Conservation (phyloP, 768 basidiomycete genomes). For the Psilocybe cubensis region DNA sequence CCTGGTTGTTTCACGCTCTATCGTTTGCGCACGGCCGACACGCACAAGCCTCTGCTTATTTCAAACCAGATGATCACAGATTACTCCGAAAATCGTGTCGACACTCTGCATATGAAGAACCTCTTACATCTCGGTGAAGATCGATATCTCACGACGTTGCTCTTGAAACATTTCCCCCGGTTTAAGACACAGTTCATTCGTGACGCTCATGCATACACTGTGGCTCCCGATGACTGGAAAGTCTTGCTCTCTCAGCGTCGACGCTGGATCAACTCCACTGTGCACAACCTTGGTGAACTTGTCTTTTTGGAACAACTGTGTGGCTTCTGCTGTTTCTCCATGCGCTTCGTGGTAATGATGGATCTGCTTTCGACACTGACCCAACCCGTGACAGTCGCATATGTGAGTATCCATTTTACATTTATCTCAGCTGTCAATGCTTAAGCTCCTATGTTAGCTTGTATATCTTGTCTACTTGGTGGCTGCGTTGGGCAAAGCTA, state of each 20-base stretch:
- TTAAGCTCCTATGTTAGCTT: slow-evolving; percentile 69
- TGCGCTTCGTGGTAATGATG: slow-evolving; percentile 98
- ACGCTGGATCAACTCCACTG: slow-evolving; percentile 99
- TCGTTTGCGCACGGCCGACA: slow-evolving; percentile 92
- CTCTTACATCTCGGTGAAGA: slow-evolving; percentile 97
- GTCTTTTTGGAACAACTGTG: slow-evolving; percentile 90
- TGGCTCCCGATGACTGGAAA: slow-evolving; percentile 95
- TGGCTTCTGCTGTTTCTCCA: slow-evolving; percentile 98
- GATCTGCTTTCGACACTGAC: slow-evolving; percentile 88
- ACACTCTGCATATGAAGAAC: slow-evolving; percentile 99
- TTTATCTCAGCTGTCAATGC: not conserved
- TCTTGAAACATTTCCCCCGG: slow-evolving; percentile 93
- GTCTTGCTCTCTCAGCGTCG: slow-evolving; percentile 94
- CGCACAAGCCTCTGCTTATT: slow-evolving; percentile 92
- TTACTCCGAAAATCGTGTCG: slow-evolving; percentile 95
- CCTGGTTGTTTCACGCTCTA: slow-evolving; percentile 99
- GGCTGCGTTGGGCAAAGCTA: slow-evolving; percentile 60
- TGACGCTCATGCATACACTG: slow-evolving; percentile 92
- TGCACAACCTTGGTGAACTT: slow-evolving; percentile 95
- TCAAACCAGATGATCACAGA: slow-evolving; percentile 89
- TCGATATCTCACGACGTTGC: slow-evolving; percentile 94
- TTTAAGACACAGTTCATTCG: slow-evolving; percentile 96
- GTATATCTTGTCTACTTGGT: slow-evolving; percentile 87
- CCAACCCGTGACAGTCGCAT: slow-evolving; percentile 86
- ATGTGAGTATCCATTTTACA: slow-evolving; percentile 57